These are phyloP conservation scores for Corylus avellana DNA, from an alignment of 306 rosid species.

Conservation along the genomic window DNA sequence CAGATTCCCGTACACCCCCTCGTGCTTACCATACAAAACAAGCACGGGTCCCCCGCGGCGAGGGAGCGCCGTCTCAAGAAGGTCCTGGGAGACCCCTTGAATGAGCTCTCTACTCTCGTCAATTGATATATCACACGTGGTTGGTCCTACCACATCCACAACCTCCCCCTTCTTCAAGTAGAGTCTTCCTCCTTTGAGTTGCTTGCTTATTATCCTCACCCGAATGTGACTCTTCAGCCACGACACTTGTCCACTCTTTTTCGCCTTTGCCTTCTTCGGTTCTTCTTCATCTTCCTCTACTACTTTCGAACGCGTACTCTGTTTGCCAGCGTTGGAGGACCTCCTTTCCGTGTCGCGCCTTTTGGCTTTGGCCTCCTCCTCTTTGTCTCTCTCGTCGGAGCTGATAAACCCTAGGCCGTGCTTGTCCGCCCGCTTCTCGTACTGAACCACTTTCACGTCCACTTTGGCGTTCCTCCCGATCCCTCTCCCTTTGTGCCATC, in stretches of 20 bases:
- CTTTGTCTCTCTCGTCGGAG: slow-evolving; percentile 4
- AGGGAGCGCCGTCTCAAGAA: slow-evolving; percentile 80
- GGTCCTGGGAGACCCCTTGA: slow-evolving; percentile 75
- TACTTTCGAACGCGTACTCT: slow-evolving; percentile 29
- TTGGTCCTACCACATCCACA: slow-evolving; percentile 79
- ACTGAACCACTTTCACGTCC: slow-evolving; percentile 61
- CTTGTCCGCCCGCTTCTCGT: slow-evolving; percentile 47
- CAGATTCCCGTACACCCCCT: slow-evolving; percentile 74
- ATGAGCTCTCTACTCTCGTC: slow-evolving; percentile 76
- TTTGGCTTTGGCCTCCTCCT: background rate
- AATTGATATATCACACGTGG: slow-evolving; percentile 73
- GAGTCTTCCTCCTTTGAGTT: slow-evolving; percentile 65
- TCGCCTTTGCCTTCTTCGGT: slow-evolving; percentile 22
- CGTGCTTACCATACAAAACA: slow-evolving; percentile 72
- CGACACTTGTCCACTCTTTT: slow-evolving; percentile 32
- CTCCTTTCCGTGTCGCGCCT: slow-evolving; percentile 20
- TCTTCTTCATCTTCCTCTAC: slow-evolving; percentile 30
- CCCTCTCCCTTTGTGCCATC: slow-evolving; percentile 84
- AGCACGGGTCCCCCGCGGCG: slow-evolving; percentile 76
- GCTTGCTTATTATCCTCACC: slow-evolving; percentile 66
- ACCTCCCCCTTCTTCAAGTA: slow-evolving; percentile 79
- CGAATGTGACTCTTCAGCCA: slow-evolving; percentile 89
- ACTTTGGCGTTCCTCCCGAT: slow-evolving; percentile 74
- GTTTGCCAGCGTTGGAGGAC: slow-evolving; percentile 27
- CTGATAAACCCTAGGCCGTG: slow-evolving; percentile 74